phyloP scores from a whole-genome alignment of 306 rosid genomes.

The Prunus davidiana region DNA sequence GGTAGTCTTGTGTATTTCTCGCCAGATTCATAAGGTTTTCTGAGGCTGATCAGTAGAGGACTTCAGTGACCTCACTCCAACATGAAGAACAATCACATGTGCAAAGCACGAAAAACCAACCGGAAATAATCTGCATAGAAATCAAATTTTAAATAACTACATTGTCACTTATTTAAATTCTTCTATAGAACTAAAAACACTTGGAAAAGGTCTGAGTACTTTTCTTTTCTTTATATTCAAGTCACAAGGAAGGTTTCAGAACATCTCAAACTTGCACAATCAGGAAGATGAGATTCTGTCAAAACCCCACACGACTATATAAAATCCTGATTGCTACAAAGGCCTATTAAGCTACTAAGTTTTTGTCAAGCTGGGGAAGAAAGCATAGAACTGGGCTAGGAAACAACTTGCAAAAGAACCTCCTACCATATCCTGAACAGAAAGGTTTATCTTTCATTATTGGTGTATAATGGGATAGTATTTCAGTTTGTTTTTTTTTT shows the following conservation, averaged over 20 bases:
- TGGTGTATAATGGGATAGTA: not conserved
- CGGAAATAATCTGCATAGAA: conserved; percentile 14
- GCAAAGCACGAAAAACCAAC: not conserved
- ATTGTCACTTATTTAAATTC: not conserved
- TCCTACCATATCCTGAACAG: not conserved
- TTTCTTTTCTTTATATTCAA: conserved; percentile 68
- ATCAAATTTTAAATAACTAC: not conserved
- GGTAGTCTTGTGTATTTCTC: conserved; percentile 35
- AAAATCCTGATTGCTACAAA: not conserved
- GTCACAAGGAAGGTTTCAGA: conserved; percentile 30
- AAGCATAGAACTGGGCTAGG: conserved; percentile 18
- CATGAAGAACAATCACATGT: conserved; percentile 13
- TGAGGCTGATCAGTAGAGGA: conserved; percentile 23
- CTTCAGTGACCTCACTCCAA: conserved; percentile 14
- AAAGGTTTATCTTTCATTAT: not conserved
- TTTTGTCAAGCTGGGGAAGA: not conserved
- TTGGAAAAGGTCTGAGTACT: conserved; percentile 40
- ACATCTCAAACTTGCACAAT: conserved; percentile 21
- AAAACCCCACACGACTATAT: conserved; percentile 14
- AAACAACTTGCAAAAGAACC: conserved; percentile 5
- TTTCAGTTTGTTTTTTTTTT: not conserved
- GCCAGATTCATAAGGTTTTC: conserved; percentile 58
- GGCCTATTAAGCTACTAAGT: no score
- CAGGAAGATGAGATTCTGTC: conserved; percentile 45
- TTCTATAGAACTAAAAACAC: conserved; percentile 6